A percentile compares a stretch with the other conserved stretches of the same genome.
phyloP scores from a whole-genome alignment of 2,329 filamentous ascomycete genomes.

The Colletotrichum falcatum region DNA sequence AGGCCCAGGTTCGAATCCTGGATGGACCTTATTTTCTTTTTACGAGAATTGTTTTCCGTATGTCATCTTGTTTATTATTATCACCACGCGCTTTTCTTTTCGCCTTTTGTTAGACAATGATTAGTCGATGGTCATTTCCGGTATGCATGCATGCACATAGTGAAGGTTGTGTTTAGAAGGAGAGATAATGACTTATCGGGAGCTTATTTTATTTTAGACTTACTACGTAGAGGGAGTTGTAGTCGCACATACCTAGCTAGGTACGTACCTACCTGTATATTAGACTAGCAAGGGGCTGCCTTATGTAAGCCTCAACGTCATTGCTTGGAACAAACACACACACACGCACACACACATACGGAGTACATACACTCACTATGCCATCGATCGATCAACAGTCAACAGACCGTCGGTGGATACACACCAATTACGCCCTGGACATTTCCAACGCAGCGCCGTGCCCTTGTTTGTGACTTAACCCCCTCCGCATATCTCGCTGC shows the following conservation, averaged over 20 bases:
- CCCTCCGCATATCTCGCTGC: neutral
- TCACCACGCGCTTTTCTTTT: neutral
- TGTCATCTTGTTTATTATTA: neutral
- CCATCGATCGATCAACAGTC: slow-evolving; percentile 16
- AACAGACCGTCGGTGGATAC: slow-evolving; percentile 31
- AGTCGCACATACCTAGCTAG: too few species aligned
- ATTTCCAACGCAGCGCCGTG: slow-evolving; percentile 23
- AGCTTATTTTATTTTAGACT: neutral
- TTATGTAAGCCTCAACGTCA: slow-evolving; percentile 32
- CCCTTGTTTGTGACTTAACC: slow-evolving; percentile 19
- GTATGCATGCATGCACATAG: slow-evolving; percentile 6
- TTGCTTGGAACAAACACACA: slow-evolving; percentile 8
- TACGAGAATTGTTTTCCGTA: too few species aligned
- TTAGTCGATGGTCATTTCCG: neutral
- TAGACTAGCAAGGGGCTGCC: neutral
- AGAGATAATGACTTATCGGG: neutral
- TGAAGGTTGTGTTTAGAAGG: neutral
- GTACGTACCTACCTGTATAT: too few species aligned
- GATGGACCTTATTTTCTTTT: slow-evolving; percentile 34
- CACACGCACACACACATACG: neutral
- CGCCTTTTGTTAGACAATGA: neutral
- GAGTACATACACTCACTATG: too few species aligned
- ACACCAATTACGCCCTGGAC: slow-evolving; percentile 15
- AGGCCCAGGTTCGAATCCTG: slow-evolving; percentile 41
- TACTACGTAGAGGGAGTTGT: neutral